A percentile compares a stretch with the other conserved stretches of the same genome.
These are phyloP conservation scores for Phytophthora nicotianae DNA, from an alignment of 352 stramenopile genomes.

Conservation along the genomic window DNA sequence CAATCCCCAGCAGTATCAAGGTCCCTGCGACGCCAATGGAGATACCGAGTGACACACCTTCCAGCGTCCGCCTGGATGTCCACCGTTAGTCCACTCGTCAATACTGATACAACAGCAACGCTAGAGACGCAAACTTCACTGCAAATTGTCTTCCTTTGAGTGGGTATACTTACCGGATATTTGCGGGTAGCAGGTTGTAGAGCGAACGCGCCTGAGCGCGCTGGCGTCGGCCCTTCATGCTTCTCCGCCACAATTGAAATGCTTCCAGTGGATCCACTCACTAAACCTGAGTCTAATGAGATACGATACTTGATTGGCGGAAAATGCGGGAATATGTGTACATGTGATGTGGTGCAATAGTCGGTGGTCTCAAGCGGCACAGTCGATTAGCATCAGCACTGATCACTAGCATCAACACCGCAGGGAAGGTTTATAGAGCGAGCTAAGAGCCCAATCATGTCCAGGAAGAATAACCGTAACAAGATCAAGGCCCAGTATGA, in stretches of 20 bases:
- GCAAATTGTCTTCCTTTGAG: not conserved
- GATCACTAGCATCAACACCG: not conserved
- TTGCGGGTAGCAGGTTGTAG: constrained; percentile 37
- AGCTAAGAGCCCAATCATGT: constrained; percentile 42
- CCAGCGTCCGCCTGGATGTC: constrained; percentile 42
- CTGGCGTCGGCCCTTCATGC: constrained; percentile 38
- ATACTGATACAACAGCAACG: not conserved
- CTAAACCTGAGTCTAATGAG: constrained; percentile 9
- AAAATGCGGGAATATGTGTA: constrained; percentile 6
- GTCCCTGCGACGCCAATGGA: constrained; percentile 54
- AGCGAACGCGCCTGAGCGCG: constrained; percentile 25
- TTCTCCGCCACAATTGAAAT: constrained; percentile 13
- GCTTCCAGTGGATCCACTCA: constrained; percentile 14
- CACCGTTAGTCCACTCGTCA: constrained; percentile 25
- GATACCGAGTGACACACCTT: constrained; percentile 55
- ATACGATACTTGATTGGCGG: constrained; percentile 13
- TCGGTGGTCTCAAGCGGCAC: constrained; percentile 30
- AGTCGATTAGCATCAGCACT: not conserved
- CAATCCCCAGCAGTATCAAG: constrained; percentile 43
- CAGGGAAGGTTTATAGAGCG: not conserved
- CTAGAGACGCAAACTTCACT: not conserved
- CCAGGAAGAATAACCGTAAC: constrained; percentile 81
- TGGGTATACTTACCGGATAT: constrained; percentile 34
- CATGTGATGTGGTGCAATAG: constrained; percentile 12
- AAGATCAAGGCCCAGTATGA: constrained; percentile 86